Evolutionary conservation across 371 early-diverging fungal genomes (phyloP).

Genomic region (Lichtheimia corymbifera): DNA sequence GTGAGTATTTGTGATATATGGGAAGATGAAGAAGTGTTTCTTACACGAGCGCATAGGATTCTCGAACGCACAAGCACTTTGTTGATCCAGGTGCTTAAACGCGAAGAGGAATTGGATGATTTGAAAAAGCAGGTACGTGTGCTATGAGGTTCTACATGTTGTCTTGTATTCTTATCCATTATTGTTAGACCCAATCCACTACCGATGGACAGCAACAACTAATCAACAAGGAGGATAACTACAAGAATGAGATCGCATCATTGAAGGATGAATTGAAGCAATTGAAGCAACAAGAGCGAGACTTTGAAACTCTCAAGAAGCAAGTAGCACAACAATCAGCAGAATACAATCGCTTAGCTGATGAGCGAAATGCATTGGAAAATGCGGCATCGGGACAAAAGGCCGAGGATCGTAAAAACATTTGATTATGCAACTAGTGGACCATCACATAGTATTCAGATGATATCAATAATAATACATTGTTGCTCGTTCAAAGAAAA

Average conservation of each 20-base stretch:
- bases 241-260: constrained; percentile 31
- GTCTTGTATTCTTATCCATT: background rate
- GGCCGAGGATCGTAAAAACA: constrained; percentile 23
- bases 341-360: constrained; percentile 79
- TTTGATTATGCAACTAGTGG: constrained; percentile 10
- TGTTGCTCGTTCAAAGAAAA: background rate
- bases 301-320: constrained; percentile 76
- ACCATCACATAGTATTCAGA: background rate
- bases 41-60: constrained; percentile 37
- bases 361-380: constrained; percentile 66
- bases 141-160: background rate
- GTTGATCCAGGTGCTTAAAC: constrained; percentile 67
- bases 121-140: constrained; percentile 51
- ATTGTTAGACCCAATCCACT: constrained; percentile 14
- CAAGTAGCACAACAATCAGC: constrained; percentile 69
- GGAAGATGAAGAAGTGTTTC: background rate
- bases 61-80: constrained; percentile 76
- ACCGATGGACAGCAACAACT: constrained; percentile 32
- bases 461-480: background rate
- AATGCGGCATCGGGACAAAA: constrained; percentile 18
- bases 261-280: constrained; percentile 50
- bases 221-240: constrained; percentile 32
- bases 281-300: constrained; percentile 55
- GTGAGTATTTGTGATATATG: constrained; percentile 26
- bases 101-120: constrained; percentile 67